Conservation (phyloP, 768 basidiomycete species). For the Lactarius sanguifluus region DNA sequence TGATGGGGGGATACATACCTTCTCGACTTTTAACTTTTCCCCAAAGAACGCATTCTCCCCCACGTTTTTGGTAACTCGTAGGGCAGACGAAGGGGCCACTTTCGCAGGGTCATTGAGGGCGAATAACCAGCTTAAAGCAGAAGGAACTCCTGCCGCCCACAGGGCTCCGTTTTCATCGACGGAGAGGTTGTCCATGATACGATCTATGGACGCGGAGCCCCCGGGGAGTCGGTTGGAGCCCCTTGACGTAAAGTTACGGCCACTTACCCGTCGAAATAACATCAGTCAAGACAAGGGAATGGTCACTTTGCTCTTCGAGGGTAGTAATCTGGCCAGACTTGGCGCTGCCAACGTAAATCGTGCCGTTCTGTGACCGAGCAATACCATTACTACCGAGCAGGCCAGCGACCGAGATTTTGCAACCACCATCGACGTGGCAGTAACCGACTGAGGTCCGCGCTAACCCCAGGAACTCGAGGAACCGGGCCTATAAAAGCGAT, state of each 20-base stretch:
- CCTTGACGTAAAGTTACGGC: constrained; percentile 7
- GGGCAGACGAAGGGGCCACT: constrained; percentile 48
- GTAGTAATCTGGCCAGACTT: constrained; percentile 48
- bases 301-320: constrained; percentile 58
- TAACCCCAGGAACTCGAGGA: constrained; percentile 19
- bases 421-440: constrained; percentile 60
- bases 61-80: constrained; percentile 54
- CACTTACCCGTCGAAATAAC: constrained; percentile 50
- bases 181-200: constrained; percentile 58
- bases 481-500: constrained; percentile 4
- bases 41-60: constrained; percentile 54
- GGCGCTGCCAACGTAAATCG: constrained; percentile 57
- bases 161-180: constrained; percentile 59
- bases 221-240: not conserved
- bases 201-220: constrained; percentile 39
- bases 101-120: constrained; percentile 46
- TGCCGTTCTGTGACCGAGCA: constrained; percentile 49
- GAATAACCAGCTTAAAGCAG: constrained; percentile 38
- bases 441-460: constrained; percentile 55
- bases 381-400: constrained; percentile 64
- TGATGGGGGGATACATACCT: constrained; percentile 39
- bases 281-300: constrained; percentile 56
- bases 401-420: constrained; percentile 55
- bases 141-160: constrained; percentile 59
- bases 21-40: constrained; percentile 58